These are phyloP conservation scores for Trichoderma pleuroti DNA, from an alignment of 2,329 filamentous ascomycete genomes.

Conservation along the genomic window DNA sequence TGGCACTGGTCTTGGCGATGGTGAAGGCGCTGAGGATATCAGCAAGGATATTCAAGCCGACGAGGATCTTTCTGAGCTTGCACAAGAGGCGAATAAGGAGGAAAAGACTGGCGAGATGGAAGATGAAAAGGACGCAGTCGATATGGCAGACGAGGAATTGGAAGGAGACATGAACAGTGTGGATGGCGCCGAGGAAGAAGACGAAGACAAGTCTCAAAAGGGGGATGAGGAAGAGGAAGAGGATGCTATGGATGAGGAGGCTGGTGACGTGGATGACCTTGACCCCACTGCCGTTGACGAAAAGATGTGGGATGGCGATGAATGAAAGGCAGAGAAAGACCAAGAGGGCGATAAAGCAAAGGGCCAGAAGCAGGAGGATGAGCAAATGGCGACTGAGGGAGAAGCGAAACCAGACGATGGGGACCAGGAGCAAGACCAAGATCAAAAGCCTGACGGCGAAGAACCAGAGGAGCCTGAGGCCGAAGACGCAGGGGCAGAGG, in stretches of 20 bases:
- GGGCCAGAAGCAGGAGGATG: slow-evolving; percentile 63
- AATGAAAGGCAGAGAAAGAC: slow-evolving; percentile 78
- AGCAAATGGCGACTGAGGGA: slow-evolving; percentile 58
- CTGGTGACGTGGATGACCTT: slow-evolving; percentile 85
- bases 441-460: slow-evolving; percentile 39
- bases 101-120: slow-evolving; percentile 65
- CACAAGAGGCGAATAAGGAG: slow-evolving; percentile 74
- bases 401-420: slow-evolving; percentile 48
- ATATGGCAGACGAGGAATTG: slow-evolving; percentile 88
- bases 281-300: slow-evolving; percentile 91
- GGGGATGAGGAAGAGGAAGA: slow-evolving; percentile 59
- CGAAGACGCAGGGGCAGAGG: slow-evolving; percentile 44
- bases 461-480: slow-evolving; percentile 44
- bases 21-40: slow-evolving; percentile 93
- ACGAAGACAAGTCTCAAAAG: slow-evolving; percentile 58
- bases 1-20: slow-evolving; percentile 91
- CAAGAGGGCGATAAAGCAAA: slow-evolving; percentile 71
- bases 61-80: slow-evolving; percentile 87
- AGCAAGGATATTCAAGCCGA: slow-evolving; percentile 95
- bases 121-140: slow-evolving; percentile 80
- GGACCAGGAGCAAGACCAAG: slow-evolving; percentile 50
- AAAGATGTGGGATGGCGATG: slow-evolving; percentile 96
- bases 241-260: slow-evolving; percentile 83
- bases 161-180: slow-evolving; percentile 74
- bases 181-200: slow-evolving; percentile 60